Conservation (phyloP, 2,329 filamentous ascomycete genomes). For the Pestalotiopsis fici region DNA sequence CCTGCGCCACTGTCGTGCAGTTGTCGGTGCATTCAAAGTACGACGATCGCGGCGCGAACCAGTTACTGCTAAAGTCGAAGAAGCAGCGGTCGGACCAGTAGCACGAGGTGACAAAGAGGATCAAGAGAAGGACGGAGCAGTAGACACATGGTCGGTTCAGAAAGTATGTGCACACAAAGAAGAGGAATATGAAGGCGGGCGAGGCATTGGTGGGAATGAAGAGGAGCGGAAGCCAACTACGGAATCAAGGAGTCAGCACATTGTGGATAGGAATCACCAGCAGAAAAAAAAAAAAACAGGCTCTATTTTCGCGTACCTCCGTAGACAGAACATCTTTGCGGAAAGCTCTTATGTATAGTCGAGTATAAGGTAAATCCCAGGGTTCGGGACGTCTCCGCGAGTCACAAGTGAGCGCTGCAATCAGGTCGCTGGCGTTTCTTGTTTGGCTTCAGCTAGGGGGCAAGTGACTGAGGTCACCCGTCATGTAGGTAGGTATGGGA, state of each 20-base stretch:
- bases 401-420: background rate
- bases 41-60: constrained; percentile 80
- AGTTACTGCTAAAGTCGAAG: constrained; percentile 89
- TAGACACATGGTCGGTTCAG: constrained; percentile 97
- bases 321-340: constrained; percentile 59
- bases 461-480: too few species aligned
- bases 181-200: constrained; percentile 82
- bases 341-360: background rate
- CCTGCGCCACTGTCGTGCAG: constrained; percentile 27
- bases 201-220: constrained; percentile 87
- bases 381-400: background rate
- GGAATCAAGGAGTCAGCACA: background rate
- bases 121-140: constrained; percentile 92
- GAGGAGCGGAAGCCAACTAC: constrained; percentile 81
- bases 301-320: constrained; percentile 46
- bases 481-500: too few species aligned
- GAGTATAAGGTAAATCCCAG: background rate
- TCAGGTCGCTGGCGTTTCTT: background rate
- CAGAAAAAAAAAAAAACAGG: too few species aligned
- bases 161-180: constrained; percentile 92
- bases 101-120: constrained; percentile 90
- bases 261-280: constrained; percentile 19
- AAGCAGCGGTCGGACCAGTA: constrained; percentile 90
- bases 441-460: background rate
- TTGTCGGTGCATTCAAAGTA: constrained; percentile 23